phyloP scores from a whole-genome alignment of 805 yeast species.

The Cyberlindnera nakhonratchasimensis region DNA sequence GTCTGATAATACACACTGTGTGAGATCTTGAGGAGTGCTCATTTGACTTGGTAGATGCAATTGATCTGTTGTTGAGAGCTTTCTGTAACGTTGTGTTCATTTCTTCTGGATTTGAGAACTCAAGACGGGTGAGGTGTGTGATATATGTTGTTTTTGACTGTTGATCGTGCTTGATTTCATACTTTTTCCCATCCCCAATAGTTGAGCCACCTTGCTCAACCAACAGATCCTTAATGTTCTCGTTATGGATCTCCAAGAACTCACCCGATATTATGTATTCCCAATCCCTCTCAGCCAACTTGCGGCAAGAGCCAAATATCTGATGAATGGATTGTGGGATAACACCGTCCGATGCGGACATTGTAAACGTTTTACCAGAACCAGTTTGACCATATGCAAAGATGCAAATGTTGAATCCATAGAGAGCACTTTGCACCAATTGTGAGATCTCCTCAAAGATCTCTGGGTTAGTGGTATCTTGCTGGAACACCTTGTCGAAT shows the following conservation, averaged over 20 bases:
- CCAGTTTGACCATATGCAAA: slow-evolving; percentile 98
- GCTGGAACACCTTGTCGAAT: slow-evolving; percentile 77
- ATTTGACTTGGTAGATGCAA: slow-evolving; percentile 80
- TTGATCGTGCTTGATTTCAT: slow-evolving; percentile 72
- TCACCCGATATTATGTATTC: slow-evolving; percentile 60
- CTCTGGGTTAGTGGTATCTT: slow-evolving; percentile 48
- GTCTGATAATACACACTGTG: slow-evolving; percentile 64
- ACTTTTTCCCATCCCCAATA: slow-evolving; percentile 34
- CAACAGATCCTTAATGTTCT: slow-evolving; percentile 68
- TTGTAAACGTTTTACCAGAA: slow-evolving; percentile 90
- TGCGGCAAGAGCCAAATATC: slow-evolving; percentile 56
- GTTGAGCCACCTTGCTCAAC: slow-evolving; percentile 11
- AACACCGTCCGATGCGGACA: slow-evolving; percentile 77
- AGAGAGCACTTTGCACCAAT: slow-evolving; percentile 77
- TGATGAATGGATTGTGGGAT: slow-evolving; percentile 72
- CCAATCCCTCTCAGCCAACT: slow-evolving; percentile 55
- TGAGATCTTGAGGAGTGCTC: slow-evolving; percentile 91
- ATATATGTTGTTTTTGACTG: slow-evolving; percentile 50
- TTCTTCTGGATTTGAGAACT: slow-evolving; percentile 43
- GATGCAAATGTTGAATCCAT: slow-evolving; percentile 89
- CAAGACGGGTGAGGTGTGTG: slow-evolving; percentile 52
- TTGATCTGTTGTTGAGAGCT: slow-evolving; percentile 63
- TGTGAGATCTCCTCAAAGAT: slow-evolving; percentile 85
- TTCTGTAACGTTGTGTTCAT: slow-evolving; percentile 47
- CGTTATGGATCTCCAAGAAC: slow-evolving; percentile 88